Base-by-base conservation (phyloP, 345 rosid genomes). In the Gossypium longicalyx region DNA sequence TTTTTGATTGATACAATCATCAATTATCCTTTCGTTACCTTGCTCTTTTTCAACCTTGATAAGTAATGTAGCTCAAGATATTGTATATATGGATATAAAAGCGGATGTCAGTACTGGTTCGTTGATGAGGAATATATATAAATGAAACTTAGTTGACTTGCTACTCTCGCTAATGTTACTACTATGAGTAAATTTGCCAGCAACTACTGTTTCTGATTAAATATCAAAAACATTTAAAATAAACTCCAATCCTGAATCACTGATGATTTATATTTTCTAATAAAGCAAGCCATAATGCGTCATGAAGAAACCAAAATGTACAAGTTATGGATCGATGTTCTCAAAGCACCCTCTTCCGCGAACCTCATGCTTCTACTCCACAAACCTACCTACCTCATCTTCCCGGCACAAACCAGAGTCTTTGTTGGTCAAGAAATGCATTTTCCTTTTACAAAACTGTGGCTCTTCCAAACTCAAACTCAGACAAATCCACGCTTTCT, bases 401-500 rank as follows among this genome's bases (percentile, higher is more conserved):
- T 72, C n/a, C 41, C 12, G 67, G 27, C 29, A 77, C 60, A 51
- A 64, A 19, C 38, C 77, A 43, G 11, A 22, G 41, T 58, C 81
- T 68, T 75, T 69, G 47, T 67, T 83, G 63, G 75, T 86, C 70
- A 77, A 80, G 17, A 88, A 74, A 80, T 93, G 93, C 86, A 79
- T 87, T 68, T 34, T 73, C 7, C 91, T 89, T 47, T 23, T 92
- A 73, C 89, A 89, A 43, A 78, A 44, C 0, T 78, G 83, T 61
- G 85, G 77, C 43, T 73, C 92, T 45, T 92, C 97, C 51, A 23
- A 74, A 12, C 70, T 58, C 74, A 85, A 81, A 79, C 81, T 92
- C 77, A 88, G 78, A 71, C 87, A 90, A 82, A 79, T 90, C 74
- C 97, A 92, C 44, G 93, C 87, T 56, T 85, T 92, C 82, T 89